Percentiles rank a stretch among this genome's conserved stretches.
Evolutionary conservation across 345 rosid genomes (phyloP).

Genomic region (Gossypium longicalyx): DNA sequence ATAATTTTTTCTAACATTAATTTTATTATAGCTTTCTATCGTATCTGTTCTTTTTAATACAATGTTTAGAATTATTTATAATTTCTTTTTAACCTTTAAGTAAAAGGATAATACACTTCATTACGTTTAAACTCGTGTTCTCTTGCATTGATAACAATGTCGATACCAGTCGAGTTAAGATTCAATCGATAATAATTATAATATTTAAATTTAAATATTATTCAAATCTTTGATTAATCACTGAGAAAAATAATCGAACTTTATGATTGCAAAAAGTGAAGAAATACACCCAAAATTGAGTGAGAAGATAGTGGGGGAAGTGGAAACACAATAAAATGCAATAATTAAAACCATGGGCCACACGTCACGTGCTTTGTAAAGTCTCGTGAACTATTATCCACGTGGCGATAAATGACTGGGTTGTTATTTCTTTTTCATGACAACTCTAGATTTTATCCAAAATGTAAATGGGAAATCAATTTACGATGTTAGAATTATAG

Average conservation of each 20-base stretch:
- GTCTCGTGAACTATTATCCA: background rate
- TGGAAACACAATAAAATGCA: background rate
- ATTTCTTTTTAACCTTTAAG: no score
- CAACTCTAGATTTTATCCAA: background rate
- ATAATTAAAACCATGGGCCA: background rate
- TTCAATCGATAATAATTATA: no score
- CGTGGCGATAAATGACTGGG: background rate
- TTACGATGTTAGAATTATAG: background rate
- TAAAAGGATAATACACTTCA: rapidly evolving
- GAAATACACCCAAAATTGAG: background rate
- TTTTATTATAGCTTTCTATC: no score
- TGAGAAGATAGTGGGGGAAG: background rate
- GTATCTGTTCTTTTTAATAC: no score
- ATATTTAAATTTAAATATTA: no score
- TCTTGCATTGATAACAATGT: no score
- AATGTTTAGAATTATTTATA: no score
- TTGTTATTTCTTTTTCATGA: background rate
- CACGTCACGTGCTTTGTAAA: background rate
- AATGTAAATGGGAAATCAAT: background rate
- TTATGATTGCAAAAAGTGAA: no score
- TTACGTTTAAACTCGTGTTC: rapidly evolving
- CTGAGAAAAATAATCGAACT: no score
- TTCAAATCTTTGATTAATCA: no score
- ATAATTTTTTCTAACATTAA: no score
- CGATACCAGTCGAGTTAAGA: rapidly evolving